phyloP scores from a whole-genome alignment of 1,284 basidiomycete species.

The Rhodotorula sp. region DNA sequence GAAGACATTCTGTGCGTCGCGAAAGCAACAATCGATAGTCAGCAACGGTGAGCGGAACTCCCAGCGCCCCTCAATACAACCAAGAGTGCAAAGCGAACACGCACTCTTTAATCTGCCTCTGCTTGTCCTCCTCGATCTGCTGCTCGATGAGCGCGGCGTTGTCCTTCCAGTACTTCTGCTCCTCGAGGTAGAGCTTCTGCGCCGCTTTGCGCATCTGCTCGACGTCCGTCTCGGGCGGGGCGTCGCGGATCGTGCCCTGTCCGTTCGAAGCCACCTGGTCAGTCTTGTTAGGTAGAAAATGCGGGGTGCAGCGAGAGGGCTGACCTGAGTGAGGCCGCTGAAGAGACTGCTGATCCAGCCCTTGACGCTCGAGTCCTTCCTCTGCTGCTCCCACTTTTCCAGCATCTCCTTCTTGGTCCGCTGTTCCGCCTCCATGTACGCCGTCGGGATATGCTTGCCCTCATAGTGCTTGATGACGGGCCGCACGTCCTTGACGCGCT shows the following conservation, averaged over 20 bases:
- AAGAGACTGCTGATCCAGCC: constrained; percentile 61
- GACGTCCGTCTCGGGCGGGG: constrained; percentile 64
- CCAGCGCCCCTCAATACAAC: too few relatives aligned
- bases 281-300: neutral
- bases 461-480: constrained; percentile 79
- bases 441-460: constrained; percentile 81
- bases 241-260: constrained; percentile 42
- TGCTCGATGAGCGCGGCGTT: constrained; percentile 79
- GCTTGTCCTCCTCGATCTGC: constrained; percentile 74
- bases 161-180: constrained; percentile 79
- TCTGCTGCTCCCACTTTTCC: constrained; percentile 75
- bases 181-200: constrained; percentile 76
- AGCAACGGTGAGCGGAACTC: too few relatives aligned
- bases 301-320: constrained; percentile 43
- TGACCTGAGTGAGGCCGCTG: constrained; percentile 54
- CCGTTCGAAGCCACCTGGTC: neutral
- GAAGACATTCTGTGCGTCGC: constrained; percentile 25
- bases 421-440: constrained; percentile 83
- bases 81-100: constrained; percentile 17
- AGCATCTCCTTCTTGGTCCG: constrained; percentile 72
- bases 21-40: too few relatives aligned
- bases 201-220: constrained; percentile 86
- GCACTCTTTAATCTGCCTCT: constrained; percentile 65
- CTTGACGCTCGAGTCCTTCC: constrained; percentile 45
- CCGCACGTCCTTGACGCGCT: constrained; percentile 66